Evolutionary conservation across 2,329 filamentous ascomycete species (phyloP), one percentile per base, ranked within the genome.

Genomic region (Plenodomus tracheiphilus): DNA sequence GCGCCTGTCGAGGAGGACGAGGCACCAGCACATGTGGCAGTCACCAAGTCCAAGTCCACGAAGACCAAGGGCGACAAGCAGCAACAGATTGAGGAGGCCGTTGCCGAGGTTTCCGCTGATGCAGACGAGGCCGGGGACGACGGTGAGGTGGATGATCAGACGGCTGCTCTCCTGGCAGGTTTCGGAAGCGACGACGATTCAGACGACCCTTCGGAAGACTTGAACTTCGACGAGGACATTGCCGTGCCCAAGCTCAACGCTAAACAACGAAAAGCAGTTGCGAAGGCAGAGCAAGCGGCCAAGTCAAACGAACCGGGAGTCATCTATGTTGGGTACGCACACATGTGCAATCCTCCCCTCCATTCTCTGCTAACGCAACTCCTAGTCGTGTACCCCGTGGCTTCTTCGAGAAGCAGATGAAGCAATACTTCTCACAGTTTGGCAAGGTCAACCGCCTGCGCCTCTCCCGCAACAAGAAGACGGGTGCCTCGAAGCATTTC

Each of bases 321-420:
- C 35, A 81, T 97, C 66, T 97, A 96, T 75, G 81, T 99, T 65
- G 91, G 90, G 69, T 82, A 69, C 61, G 78, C 68, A 25, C 11
- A 6, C 34, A 11, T 18, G 34, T 41, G 34, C 18, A 25, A 38
- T 40, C 32, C 16, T 41, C 17, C 21, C 46, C 25, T n/a, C 22
- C 20, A 41, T 13, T n/a, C 8, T 18, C 3, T 32, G 40, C 43
- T 47, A 39, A 57, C 53, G 11, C 6, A 46, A 41, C 35, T n/a
- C 41, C 35, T 55, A 82, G 82, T 46, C 90, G 91, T 58, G 87
- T 96, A 51, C 92, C 92, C 34, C 90, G 94, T 75, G 89, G 94
- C 76, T 99, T 99, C 84, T 97, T 93, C 80, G 94, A 99, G 77
- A 84, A 91, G 66, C 88, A 97, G 76, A 95, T 99, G 88, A 85